Conservation (phyloP, 257 asterid genomes). For the Nicotiana noctiflora region DNA sequence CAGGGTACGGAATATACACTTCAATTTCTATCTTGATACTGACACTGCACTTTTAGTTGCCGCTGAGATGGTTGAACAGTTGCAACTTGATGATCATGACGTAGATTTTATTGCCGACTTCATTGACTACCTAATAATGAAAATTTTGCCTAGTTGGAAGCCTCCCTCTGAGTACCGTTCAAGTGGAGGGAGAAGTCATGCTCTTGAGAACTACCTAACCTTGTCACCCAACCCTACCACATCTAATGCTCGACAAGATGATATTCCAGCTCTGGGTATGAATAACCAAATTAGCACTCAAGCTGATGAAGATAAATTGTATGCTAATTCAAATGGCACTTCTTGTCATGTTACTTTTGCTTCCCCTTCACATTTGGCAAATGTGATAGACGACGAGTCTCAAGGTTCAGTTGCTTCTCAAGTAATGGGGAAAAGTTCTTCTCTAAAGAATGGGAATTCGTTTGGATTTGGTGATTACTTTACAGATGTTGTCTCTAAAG, state of each 20-base stretch:
- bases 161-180: slow-evolving; percentile 30
- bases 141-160: slow-evolving; percentile 49
- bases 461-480: slow-evolving; percentile 13
- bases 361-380: slow-evolving; percentile 19
- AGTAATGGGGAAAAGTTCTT: slow-evolving; percentile 23
- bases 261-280: slow-evolving; percentile 2
- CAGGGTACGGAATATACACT: slow-evolving; percentile 45
- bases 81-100: slow-evolving; percentile 61
- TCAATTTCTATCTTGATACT: slow-evolving; percentile 46
- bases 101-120: slow-evolving; percentile 65
- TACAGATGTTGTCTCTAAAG: slow-evolving; percentile 13
- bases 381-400: slow-evolving; percentile 25
- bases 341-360: slow-evolving; percentile 19
- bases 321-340: slow-evolving; percentile 5
- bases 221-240: slow-evolving; percentile 16
- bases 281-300: slow-evolving; percentile 14
- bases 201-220: slow-evolving; percentile 16
- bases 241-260: slow-evolving; percentile 18
- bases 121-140: slow-evolving; percentile 46
- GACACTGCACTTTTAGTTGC: slow-evolving; percentile 74
- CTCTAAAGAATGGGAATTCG: slow-evolving; percentile 20
- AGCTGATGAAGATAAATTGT: slow-evolving; percentile 17
- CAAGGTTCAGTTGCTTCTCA: slow-evolving; percentile 35
- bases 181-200: slow-evolving; percentile 21
- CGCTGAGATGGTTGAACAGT: slow-evolving; percentile 79